Base-by-base conservation (phyloP, 345 rosid species). In the Populus simonii region DNA sequence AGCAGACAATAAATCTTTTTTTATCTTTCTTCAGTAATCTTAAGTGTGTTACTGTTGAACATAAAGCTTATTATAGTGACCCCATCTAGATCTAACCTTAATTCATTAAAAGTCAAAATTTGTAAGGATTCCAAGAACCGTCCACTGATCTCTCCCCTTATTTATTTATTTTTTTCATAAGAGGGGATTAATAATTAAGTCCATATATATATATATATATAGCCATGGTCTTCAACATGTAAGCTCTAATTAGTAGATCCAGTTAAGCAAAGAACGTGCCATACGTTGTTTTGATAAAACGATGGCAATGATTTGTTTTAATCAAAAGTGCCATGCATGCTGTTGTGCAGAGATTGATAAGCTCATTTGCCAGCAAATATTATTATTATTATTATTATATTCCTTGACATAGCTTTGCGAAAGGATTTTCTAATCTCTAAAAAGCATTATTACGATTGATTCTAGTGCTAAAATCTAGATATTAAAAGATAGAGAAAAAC, bases 401-500 rank as follows among this genome's bases (percentile, higher is more conserved):
- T 72, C 63, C 45, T 67, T 49, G 49, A 75, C 75, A 78, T 9
- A 77, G 59, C 72, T 47, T 68, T 45, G 79, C 80, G 68, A 68
- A 79, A 74, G 76, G 68, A 49, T 49, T 41, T 23, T 79, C 72
- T 80, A 72, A 38, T 66, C 80, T 66, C 68, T 69, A 47, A 47
- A 62, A 59, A 79, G 57, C 78, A 62, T 69, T 62, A 47, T 76
- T 22, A 72, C n/a, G 4, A 31, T 8, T 43, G 22, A 9, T 35
- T 8, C 53, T 36, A 20, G 25, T 41, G n/a, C 61, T 20, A 74
- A 69, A 68, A 43, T 73, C 76, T 63, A 62, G 47, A n/a, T 59
- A 69, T 6, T 17, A 47, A 27, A 11, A 68, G 31, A 23, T 59
- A 73, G 3, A 57, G 45, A 66, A 75, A 76, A 31, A 66, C 36